Evolutionary conservation across 2,329 filamentous ascomycete species (phyloP).

Genomic region (Cytospora chrysosperma): DNA sequence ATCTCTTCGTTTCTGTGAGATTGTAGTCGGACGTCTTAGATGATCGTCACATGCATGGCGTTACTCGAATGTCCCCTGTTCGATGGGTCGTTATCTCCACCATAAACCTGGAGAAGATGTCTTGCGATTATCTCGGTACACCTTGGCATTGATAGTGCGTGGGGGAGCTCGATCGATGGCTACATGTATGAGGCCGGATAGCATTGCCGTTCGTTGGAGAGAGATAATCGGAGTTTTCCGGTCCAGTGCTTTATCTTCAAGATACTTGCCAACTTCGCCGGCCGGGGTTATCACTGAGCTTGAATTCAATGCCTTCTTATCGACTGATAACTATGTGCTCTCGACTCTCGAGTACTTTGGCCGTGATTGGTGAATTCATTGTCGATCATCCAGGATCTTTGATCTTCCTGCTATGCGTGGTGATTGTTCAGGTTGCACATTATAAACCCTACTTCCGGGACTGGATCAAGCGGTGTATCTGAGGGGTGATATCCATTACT

Average conservation of each 20-base stretch:
- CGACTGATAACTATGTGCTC: neutral
- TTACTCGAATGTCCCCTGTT: neutral
- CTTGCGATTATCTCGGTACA: neutral
- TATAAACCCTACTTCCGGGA: conserved; percentile 4
- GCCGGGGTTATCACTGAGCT: conserved; percentile 1
- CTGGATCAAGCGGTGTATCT: neutral
- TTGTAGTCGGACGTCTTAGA: neutral
- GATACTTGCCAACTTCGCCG: neutral
- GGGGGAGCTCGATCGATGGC: neutral
- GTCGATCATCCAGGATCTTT: neutral
- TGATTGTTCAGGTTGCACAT: neutral
- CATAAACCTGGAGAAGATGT: neutral
- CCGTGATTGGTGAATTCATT: neutral
- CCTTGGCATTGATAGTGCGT: conserved; percentile 13
- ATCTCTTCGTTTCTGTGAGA: neutral
- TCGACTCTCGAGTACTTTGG: neutral
- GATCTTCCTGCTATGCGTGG: neutral
- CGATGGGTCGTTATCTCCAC: neutral
- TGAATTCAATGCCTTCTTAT: neutral
- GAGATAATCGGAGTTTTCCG: conserved; percentile 13
- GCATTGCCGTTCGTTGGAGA: conserved; percentile 17
- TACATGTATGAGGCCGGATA: neutral
- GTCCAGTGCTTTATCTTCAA: conserved; percentile 7
- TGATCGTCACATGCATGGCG: neutral
- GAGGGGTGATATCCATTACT: neutral